Percentiles rank a stretch among this genome's conserved stretches.
Conservation (phyloP, 352 stramenopile species). For the Achlya hypogyna region DNA sequence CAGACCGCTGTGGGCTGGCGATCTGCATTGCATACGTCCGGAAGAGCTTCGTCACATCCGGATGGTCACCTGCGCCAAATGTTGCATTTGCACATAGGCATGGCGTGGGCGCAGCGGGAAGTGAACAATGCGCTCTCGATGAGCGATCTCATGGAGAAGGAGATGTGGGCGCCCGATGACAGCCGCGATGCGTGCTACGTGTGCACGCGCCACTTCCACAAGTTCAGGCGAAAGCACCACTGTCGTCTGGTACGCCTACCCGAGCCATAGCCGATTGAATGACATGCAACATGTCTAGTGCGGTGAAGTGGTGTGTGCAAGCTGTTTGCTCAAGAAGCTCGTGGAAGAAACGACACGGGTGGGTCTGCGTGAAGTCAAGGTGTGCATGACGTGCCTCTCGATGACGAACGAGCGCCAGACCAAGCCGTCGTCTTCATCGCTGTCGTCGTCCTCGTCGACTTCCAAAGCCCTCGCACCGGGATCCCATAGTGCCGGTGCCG, state of each 20-base stretch:
- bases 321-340: conserved; percentile 36
- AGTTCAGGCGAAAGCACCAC: conserved; percentile 12
- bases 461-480: background rate
- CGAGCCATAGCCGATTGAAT: background rate
- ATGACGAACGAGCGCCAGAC: background rate
- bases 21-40: background rate
- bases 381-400: background rate
- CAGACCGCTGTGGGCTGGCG: background rate
- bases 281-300: conserved; percentile 38
- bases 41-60: background rate
- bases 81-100: background rate
- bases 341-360: background rate
- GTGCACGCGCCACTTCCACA: conserved; percentile 12
- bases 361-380: conserved; percentile 5
- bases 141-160: conserved; percentile 26
- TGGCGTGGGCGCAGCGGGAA: conserved; percentile 1
- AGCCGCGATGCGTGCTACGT: conserved; percentile 4
- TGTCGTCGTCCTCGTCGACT: background rate
- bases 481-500: background rate
- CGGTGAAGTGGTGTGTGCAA: conserved; percentile 56
- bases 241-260: conserved; percentile 12
- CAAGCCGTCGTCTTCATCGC: background rate
- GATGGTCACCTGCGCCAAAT: background rate
- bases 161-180: conserved; percentile 3
- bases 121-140: conserved; percentile 5